These are phyloP conservation scores for Colletotrichum shisoi DNA, from an alignment of 2,329 filamentous ascomycete species.

Conservation along the genomic window DNA sequence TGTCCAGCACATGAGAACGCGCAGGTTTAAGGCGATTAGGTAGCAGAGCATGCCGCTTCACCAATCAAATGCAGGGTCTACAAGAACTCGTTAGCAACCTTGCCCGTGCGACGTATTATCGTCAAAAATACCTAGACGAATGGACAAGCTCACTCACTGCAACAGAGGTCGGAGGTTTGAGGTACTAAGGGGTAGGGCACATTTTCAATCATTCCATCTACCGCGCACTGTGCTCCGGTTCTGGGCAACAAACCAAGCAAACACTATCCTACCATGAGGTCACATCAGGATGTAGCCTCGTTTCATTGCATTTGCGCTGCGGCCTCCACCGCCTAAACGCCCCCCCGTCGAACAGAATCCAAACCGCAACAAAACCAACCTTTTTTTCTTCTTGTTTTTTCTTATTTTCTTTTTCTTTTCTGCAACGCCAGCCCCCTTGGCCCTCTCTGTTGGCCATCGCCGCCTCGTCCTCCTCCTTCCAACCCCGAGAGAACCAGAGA, in stretches of 20 bases:
- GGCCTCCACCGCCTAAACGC: neutral
- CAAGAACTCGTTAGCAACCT: too few relatives aligned
- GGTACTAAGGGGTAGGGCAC: neutral
- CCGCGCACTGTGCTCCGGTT: constrained; percentile 23
- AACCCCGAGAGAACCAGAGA: neutral
- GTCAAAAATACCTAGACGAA: neutral
- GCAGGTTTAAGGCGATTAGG: neutral
- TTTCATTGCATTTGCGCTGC: neutral
- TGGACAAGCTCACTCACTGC: neutral
- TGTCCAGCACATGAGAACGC: neutral
- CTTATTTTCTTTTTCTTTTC: neutral
- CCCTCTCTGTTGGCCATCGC: too few relatives aligned
- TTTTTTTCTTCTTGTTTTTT: neutral
- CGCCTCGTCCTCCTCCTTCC: neutral
- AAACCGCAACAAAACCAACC: neutral
- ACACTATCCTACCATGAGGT: constrained; percentile 33
- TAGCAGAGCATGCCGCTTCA: neutral
- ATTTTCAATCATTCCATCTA: neutral
- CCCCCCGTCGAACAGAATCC: neutral
- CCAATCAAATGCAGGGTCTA: neutral
- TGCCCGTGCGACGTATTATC: too few relatives aligned
- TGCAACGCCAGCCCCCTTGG: neutral
- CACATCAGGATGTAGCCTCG: neutral
- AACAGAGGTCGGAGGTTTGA: neutral
- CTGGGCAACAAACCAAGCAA: constrained; percentile 17